These are phyloP conservation scores for Furcasterigmium furcatum DNA, from an alignment of 2,329 filamentous ascomycete species.

Conservation along the genomic window DNA sequence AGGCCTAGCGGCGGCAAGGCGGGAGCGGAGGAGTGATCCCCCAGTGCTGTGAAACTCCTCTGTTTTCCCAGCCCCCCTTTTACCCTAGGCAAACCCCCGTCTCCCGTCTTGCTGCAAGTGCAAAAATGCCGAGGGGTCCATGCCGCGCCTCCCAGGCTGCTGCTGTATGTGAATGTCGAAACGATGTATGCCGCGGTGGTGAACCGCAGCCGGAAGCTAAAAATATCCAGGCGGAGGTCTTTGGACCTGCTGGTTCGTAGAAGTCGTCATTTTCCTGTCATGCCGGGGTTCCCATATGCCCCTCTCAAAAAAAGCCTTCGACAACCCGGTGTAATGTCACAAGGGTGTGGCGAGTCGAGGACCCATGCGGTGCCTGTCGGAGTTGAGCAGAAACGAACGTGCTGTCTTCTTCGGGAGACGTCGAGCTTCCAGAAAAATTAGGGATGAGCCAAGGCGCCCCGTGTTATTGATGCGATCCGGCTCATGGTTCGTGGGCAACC, in stretches of 20 bases:
- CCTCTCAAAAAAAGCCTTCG: neutral
- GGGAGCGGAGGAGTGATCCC: neutral
- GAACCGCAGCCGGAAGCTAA: neutral
- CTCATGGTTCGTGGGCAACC: neutral
- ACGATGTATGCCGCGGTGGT: neutral
- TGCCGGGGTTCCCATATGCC: neutral
- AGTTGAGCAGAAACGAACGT: too few relatives aligned
- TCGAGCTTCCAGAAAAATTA: too few relatives aligned
- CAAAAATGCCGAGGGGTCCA: too few relatives aligned
- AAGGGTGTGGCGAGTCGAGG: too few relatives aligned
- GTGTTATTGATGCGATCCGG: neutral
- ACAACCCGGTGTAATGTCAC: neutral
- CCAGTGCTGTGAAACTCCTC: too few relatives aligned
- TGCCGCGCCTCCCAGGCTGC: too few relatives aligned
- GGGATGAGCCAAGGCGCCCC: too few relatives aligned
- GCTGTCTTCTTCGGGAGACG: too few relatives aligned
- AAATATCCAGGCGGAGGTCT: neutral
- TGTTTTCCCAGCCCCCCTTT: neutral
- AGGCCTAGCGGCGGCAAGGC: conserved; percentile 1
- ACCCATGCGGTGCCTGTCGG: too few relatives aligned
- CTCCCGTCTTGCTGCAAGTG: neutral
- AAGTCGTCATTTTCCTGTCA: conserved; percentile 1
- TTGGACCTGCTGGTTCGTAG: neutral
- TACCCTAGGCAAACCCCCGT: neutral
- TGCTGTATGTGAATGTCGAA: too few relatives aligned